phyloP scores from a whole-genome alignment of 148 eudicot genomes.

The Rhododendron ferrugineum region DNA sequence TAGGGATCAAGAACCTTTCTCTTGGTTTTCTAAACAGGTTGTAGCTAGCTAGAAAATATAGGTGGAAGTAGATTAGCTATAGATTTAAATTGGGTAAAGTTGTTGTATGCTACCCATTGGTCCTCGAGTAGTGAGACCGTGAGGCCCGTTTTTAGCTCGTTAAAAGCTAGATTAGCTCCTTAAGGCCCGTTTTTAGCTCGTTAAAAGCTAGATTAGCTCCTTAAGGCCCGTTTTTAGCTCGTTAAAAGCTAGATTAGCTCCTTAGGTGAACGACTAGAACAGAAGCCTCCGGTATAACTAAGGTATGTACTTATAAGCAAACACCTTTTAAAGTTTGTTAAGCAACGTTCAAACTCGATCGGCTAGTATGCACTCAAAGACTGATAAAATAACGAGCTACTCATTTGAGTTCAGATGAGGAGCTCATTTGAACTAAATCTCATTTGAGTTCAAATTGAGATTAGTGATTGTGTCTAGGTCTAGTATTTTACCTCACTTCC shows the following conservation, averaged over 20 bases:
- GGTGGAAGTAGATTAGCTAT: not conserved
- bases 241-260: not conserved
- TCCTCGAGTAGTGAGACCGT: not conserved
- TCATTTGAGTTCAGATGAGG: not conserved
- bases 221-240: not conserved
- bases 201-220: not conserved
- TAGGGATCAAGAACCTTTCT: not conserved
- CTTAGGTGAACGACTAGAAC: not conserved
- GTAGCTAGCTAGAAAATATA: not conserved
- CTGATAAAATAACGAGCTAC: not conserved
- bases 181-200: too few species aligned
- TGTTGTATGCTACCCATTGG: not conserved
- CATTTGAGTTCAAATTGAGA: not conserved
- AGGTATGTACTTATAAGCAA: too few species aligned
- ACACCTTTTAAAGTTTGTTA: not conserved
- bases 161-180: not conserved
- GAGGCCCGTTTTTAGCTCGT: not conserved
- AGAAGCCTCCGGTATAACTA: too few species aligned
- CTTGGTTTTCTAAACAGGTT: not conserved
- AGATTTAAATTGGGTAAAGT: not conserved
- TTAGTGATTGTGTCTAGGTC: not conserved
- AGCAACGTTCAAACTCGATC: not conserved
- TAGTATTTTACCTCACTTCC: slow-evolving; percentile 30
- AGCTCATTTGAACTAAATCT: not conserved
- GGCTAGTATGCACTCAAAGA: not conserved